A percentile compares a stretch with the other conserved stretches of the same genome.
Evolutionary conservation across 805 yeast genomes (phyloP).

Genomic region (Diddensiella caesifluorescens): DNA sequence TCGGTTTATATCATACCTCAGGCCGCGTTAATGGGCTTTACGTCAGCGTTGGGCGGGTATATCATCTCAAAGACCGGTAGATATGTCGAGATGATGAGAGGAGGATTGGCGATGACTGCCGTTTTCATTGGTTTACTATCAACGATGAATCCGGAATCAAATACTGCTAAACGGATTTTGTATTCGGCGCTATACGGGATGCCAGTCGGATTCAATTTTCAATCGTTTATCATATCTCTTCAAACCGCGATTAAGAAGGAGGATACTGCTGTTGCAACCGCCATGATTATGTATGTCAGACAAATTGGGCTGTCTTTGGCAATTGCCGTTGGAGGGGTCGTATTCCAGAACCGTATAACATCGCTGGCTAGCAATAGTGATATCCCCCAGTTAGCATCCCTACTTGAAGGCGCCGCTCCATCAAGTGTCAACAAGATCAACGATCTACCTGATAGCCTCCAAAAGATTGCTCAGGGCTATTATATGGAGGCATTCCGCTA

Average conservation of each 20-base stretch:
- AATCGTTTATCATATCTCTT: slow-evolving; percentile 44
- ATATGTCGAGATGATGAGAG: slow-evolving; percentile 39
- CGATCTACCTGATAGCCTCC: slow-evolving; percentile 9
- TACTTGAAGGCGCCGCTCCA: slow-evolving; percentile 19
- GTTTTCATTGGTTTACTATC: slow-evolving; percentile 43
- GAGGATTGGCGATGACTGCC: slow-evolving; percentile 36
- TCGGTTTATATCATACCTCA: slow-evolving; percentile 42
- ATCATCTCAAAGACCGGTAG: slow-evolving; percentile 40
- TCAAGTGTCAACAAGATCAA: slow-evolving; percentile 18
- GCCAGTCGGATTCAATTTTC: slow-evolving; percentile 44
- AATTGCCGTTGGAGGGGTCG: slow-evolving; percentile 41
- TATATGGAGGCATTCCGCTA: slow-evolving; percentile 20
- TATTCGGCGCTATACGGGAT: slow-evolving; percentile 44
- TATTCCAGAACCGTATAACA: slow-evolving; percentile 41
- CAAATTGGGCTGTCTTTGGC: slow-evolving; percentile 35
- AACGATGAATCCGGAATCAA: slow-evolving; percentile 39
- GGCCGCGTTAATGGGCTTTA: slow-evolving; percentile 40
- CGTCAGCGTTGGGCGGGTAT: slow-evolving; percentile 43
- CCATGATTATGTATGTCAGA: slow-evolving; percentile 42
- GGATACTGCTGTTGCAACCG: slow-evolving; percentile 45
- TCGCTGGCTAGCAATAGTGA: slow-evolving; percentile 23
- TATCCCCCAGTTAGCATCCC: slow-evolving; percentile 4
- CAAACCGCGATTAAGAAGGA: slow-evolving; percentile 46
- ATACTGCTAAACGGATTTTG: slow-evolving; percentile 38
- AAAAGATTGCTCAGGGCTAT: slow-evolving; percentile 13